These are phyloP conservation scores for Termitomyces sp. DNA, from an alignment of 768 basidiomycete genomes.

Conservation along the genomic window DNA sequence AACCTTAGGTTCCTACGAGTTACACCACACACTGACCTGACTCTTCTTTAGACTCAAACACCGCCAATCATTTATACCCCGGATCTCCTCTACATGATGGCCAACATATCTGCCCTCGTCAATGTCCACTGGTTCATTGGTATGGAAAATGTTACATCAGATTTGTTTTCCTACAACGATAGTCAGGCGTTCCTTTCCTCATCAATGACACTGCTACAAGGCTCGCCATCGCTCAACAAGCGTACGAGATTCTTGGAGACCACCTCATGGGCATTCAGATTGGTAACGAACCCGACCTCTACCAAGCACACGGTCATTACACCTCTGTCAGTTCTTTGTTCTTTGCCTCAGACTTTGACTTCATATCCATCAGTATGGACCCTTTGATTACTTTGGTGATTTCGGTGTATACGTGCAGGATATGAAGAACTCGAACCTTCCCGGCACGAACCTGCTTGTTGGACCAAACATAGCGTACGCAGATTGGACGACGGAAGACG, in stretches of 20 bases:
- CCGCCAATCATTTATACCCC: constrained; percentile 59
- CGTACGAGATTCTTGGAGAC: constrained; percentile 60
- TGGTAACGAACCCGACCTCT: constrained; percentile 65
- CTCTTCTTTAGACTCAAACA: constrained; percentile 48
- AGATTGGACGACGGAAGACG: constrained; percentile 45
- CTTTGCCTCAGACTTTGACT: background rate
- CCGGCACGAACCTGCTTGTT: constrained; percentile 41
- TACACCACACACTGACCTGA: background rate
- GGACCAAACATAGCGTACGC: constrained; percentile 48
- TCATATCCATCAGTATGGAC: constrained; percentile 18
- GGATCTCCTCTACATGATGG: constrained; percentile 64
- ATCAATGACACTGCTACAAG: constrained; percentile 55
- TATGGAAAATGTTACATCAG: constrained; percentile 8
- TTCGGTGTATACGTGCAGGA: constrained; percentile 42
- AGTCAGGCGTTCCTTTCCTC: constrained; percentile 46
- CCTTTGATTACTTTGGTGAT: constrained; percentile 46
- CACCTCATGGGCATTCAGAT: constrained; percentile 64
- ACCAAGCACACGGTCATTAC: constrained; percentile 36
- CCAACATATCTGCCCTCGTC: constrained; percentile 54
- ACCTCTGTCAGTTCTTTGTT: constrained; percentile 7
- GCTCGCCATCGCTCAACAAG: constrained; percentile 51
- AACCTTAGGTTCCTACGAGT: too few species aligned
- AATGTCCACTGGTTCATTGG: constrained; percentile 67
- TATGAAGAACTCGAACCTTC: constrained; percentile 29
- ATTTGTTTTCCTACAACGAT: background rate